phyloP scores from a whole-genome alignment of 768 basidiomycete species.

The Chalciporus pseudorubinellus region DNA sequence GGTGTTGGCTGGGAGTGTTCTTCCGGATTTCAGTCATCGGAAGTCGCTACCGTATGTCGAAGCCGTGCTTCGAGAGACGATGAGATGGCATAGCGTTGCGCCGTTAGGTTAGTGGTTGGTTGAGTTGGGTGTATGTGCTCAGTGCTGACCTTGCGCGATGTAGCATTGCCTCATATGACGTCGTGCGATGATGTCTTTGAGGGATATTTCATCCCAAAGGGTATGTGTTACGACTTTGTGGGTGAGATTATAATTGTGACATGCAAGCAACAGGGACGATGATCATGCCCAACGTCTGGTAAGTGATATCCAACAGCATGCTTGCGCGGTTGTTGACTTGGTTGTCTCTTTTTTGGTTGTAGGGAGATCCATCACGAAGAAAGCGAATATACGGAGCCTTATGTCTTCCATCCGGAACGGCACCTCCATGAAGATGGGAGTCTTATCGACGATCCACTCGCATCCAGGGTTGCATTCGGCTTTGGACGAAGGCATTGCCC shows the following conservation, averaged over 20 bases:
- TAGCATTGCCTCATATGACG: conserved; percentile 31
- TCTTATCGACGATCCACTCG: conserved; percentile 26
- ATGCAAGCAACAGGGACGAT: conserved; percentile 18
- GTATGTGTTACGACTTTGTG: conserved; percentile 15
- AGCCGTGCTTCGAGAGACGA: conserved; percentile 29
- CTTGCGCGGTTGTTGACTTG: background rate
- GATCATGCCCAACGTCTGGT: conserved; percentile 31
- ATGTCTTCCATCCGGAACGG: conserved; percentile 28
- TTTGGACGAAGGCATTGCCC: conserved; percentile 33
- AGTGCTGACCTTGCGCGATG: conserved; percentile 11
- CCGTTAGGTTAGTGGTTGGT: conserved; percentile 23
- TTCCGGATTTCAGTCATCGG: conserved; percentile 29
- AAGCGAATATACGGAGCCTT: conserved; percentile 25
- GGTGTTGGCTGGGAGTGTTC: conserved; percentile 7
- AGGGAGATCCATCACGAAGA: conserved; percentile 34
- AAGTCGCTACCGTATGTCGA: conserved; percentile 28
- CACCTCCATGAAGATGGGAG: conserved; percentile 24
- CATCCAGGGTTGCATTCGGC: conserved; percentile 27
- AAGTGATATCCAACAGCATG: conserved; percentile 2
- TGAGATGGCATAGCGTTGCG: conserved; percentile 33
- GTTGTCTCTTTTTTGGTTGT: background rate
- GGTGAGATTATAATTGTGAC: conserved; percentile 3
- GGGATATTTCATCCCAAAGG: conserved; percentile 40
- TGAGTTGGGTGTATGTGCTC: background rate
- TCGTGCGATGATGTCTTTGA: conserved; percentile 43